A percentile compares a stretch with the other conserved stretches of the same genome.
Conservation (phyloP, 805 yeast genomes). For the Pichia nakasei region DNA sequence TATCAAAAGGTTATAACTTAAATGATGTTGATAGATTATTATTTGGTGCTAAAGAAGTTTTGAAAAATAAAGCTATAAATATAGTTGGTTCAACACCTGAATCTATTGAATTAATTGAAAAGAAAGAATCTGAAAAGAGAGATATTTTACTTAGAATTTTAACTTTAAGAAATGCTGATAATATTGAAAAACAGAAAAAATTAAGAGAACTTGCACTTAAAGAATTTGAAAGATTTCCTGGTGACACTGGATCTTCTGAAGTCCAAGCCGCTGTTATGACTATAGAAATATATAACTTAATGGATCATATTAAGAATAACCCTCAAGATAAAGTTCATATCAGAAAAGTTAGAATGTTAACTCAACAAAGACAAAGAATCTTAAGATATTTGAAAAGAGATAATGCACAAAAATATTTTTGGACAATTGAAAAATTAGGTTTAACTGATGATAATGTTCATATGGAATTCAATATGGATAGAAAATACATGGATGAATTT, state of each 20-base stretch:
- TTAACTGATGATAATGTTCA: constrained; percentile 70
- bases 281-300: constrained; percentile 66
- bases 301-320: constrained; percentile 60
- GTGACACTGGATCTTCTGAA: constrained; percentile 93
- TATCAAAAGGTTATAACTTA: constrained; percentile 50
- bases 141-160: constrained; percentile 65
- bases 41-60: constrained; percentile 67
- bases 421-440: constrained; percentile 83
- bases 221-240: constrained; percentile 77
- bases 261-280: constrained; percentile 93
- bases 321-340: constrained; percentile 67
- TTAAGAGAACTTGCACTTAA: constrained; percentile 58
- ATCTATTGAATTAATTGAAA: constrained; percentile 17
- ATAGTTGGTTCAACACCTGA: constrained; percentile 11
- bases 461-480: constrained; percentile 74
- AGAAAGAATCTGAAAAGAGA: constrained; percentile 47
- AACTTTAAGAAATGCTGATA: constrained; percentile 61
- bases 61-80: constrained; percentile 27
- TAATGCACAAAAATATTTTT: constrained; percentile 73
- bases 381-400: constrained; percentile 75
- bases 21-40: constrained; percentile 67
- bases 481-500: constrained; percentile 68
- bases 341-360: constrained; percentile 68
- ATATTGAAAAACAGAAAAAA: constrained; percentile 45
- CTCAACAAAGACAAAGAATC: constrained; percentile 81